Base-by-base conservation (phyloP, 2,329 filamentous ascomycete species). In the Botrytis fragariae region DNA sequence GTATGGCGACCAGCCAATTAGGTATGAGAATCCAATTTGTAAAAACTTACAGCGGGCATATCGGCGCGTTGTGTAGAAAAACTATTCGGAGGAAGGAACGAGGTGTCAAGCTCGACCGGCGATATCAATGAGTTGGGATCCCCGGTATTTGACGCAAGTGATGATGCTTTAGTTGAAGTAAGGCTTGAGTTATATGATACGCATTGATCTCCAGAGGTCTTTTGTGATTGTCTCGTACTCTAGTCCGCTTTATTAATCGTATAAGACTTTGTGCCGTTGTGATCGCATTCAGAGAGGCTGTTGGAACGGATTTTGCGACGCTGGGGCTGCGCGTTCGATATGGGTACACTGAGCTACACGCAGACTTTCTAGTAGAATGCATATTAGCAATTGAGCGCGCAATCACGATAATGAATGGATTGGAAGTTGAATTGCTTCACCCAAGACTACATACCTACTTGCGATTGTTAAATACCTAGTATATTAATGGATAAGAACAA, bases 31-130 rank as follows among this genome's bases (percentile, higher is more conserved):
- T 42, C 25, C 45, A 9, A 61, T 37, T 45, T 32, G n/a, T 45
- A 45, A 45, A 16, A 29, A 72, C 69, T 72, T 72, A 72, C 69
- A 32, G 69, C 69, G 22, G 69, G 69, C 69, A 72, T 72, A 42
- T 72, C 22, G 29, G 48, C 29, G 14, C 22, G 18, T 54, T 3
- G 16, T 67, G 45, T 22, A 39, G 32, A n/a, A 9, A 67, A 29
- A 22, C 22, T 67, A 54, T 51, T 14, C 16, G 45, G 37, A 8
- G 44, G 8, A 39, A 35, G 20, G 64, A 35, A 20, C 12, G n/a
- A 63, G 16, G 16, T 57, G n/a, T 44, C 39, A 44, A 63, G 39
- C 39, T 39, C 22, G 37, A 44, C 16, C n/a, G 25, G 10, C 42
- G n/a, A 16, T 37, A 37, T 51, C 48, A 20, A 51, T 51, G 32